Evolutionary conservation across 2,329 filamentous ascomycete species (phyloP), one percentile per base, ranked within the genome.

Genomic region (Lachnellula suecica): DNA sequence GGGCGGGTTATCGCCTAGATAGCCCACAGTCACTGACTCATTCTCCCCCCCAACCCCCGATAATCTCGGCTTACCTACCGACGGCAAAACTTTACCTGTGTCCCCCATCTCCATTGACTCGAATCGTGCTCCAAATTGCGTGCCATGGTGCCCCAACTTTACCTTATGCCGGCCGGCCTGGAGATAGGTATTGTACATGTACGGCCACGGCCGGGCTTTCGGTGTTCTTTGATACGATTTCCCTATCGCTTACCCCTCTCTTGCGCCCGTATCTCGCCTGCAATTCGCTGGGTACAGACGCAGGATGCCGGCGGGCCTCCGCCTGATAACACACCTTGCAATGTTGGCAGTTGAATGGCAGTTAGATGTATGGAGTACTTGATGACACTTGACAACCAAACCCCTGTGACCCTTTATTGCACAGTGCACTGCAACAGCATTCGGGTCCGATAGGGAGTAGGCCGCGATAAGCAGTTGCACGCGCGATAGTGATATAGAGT

Each of bases 381-480:
- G n/a, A n/a, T n/a, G n/a, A n/a, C n/a, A n/a, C 27, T 5, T 17
- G 34, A 37, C 17, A 5, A 37, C 34, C 34, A 37, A 37, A 15
- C 8, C 13, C 19, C 6, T 11, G 13, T 42, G 22, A 10, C 22
- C 22, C 22, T 6, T 11, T 24, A 6, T 19, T 10, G 7, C n/a
- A 40, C 19, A 13, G 40, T 17, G 8, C 13, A 5, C 17, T 9
- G 38, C 10, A 42, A 23, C 5, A 42, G 22, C 20, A 17, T 20
- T 42, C 6, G 40, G 13, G 20, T 27, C 20, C 22, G 22, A 15
- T 5, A 9, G 10, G 19, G 19, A 13, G 27, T 38, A 29, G 42
- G 19, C 48, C 41, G 48, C 42, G 41, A 51, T 51, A 51, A 51
- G 42, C 29, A 37, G 40, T 50, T 45, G 41, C 10, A 50, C 22